These are phyloP conservation scores for Teratosphaeriaceae sp. DNA, from an alignment of 2,329 filamentous ascomycete genomes.

Conservation along the genomic window DNA sequence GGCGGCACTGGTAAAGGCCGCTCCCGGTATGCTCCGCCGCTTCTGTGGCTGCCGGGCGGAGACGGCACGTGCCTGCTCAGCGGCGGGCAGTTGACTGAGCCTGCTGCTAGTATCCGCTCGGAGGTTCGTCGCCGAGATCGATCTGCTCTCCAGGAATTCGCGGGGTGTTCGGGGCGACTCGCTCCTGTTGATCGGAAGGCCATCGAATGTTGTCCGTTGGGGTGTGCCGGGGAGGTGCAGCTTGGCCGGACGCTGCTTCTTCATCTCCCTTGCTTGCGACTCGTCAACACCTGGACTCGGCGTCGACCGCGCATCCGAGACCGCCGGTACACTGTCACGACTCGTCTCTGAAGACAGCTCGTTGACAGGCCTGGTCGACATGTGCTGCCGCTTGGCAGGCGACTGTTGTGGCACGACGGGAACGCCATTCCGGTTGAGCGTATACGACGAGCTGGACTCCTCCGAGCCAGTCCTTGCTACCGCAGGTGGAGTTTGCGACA, in stretches of 20 bases:
- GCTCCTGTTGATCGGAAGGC: conserved; percentile 1
- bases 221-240: conserved; percentile 9
- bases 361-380: background rate
- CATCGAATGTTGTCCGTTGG: background rate
- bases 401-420: conserved; percentile 3
- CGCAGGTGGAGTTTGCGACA: background rate
- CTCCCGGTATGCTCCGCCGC: conserved; percentile 15
- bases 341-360: background rate
- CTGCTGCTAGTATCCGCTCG: background rate
- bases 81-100: background rate
- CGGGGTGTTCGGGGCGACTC: conserved; percentile 4
- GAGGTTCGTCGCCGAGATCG: background rate
- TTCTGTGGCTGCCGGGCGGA: conserved; percentile 10
- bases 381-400: conserved; percentile 8
- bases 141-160: conserved; percentile 5
- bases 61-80: conserved; percentile 3
- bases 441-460: conserved; percentile 8
- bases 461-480: conserved; percentile 4
- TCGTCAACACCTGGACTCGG: conserved; percentile 2
- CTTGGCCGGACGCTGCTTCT: conserved; percentile 8
- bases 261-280: conserved; percentile 13
- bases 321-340: conserved; percentile 8
- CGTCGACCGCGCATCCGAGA: too few species aligned
- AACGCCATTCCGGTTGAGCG: background rate
- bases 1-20: conserved; percentile 8